These are phyloP conservation scores for Lipomyces orientalis DNA, from an alignment of 805 yeast genomes.

Conservation along the genomic window DNA sequence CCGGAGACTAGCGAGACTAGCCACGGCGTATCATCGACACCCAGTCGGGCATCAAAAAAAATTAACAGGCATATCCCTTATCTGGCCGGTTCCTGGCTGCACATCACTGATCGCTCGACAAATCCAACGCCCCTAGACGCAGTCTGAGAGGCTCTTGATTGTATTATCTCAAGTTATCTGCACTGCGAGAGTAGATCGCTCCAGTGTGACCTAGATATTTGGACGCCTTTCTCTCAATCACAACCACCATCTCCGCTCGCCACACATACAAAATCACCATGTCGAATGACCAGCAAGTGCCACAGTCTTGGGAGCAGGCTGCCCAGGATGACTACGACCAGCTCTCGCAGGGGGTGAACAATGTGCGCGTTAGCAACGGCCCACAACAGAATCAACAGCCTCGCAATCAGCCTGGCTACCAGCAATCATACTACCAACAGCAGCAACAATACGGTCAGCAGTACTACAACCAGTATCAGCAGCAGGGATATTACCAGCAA, in stretches of 20 bases:
- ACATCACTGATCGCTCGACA: background rate
- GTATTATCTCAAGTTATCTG: background rate
- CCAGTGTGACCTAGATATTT: background rate
- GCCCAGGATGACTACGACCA: conserved; percentile 31
- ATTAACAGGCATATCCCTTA: background rate
- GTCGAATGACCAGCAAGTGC: conserved; percentile 30
- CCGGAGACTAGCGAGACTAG: background rate
- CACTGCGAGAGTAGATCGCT: conserved; percentile 1
- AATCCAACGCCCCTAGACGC: background rate
- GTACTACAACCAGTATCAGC: conserved; percentile 19
- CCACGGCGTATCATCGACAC: background rate
- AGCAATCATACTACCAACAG: conserved; percentile 24
- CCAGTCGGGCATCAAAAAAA: background rate
- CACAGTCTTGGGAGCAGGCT: conserved; percentile 36
- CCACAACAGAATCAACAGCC: conserved; percentile 6
- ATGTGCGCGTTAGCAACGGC: conserved; percentile 12
- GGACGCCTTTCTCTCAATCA: background rate
- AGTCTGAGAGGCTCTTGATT: background rate
- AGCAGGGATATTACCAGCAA: conserved; percentile 19
- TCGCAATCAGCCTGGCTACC: conserved; percentile 19
- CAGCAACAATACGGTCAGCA: conserved; percentile 22
- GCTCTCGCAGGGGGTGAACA: conserved; percentile 26
- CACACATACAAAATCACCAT: conserved; percentile 1
- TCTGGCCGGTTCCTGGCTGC: background rate
- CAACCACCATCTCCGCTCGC: background rate